These are phyloP conservation scores for Pythium apleroticum DNA, from an alignment of 352 stramenopile genomes.

Conservation along the genomic window DNA sequence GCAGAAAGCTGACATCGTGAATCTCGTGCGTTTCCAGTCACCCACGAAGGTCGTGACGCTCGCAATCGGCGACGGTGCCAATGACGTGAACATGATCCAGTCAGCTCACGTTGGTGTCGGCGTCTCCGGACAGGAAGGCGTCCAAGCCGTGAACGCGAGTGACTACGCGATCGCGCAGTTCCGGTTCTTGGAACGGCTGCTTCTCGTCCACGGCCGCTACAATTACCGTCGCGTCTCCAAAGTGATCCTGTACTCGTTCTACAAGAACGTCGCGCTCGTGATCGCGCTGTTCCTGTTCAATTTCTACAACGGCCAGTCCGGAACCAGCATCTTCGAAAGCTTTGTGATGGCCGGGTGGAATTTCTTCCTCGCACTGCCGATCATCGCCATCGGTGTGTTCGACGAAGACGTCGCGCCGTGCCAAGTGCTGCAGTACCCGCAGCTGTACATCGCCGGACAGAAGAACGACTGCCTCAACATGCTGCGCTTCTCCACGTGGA, in stretches of 20 bases:
- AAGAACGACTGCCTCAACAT: constrained; percentile 71
- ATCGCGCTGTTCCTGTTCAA: constrained; percentile 79
- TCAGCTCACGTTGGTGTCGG: constrained; percentile 92
- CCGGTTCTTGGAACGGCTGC: constrained; percentile 90
- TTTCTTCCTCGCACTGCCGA: constrained; percentile 87
- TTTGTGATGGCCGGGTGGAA: constrained; percentile 85
- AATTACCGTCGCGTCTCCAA: constrained; percentile 96
- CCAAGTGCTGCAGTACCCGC: constrained; percentile 59
- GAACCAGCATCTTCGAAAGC: constrained; percentile 83
- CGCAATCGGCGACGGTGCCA: constrained; percentile 93
- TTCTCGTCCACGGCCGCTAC: constrained; percentile 96
- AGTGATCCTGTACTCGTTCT: constrained; percentile 90
- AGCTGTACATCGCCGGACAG: constrained; percentile 61
- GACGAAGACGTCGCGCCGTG: constrained; percentile 72
- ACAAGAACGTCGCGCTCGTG: constrained; percentile 78
- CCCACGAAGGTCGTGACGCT: constrained; percentile 77
- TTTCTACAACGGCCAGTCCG: constrained; percentile 81
- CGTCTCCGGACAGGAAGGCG: constrained; percentile 89
- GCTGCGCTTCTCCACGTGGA: constrained; percentile 55
- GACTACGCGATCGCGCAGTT: constrained; percentile 95
- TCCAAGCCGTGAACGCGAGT: constrained; percentile 90
- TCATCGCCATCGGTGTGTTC: constrained; percentile 84
- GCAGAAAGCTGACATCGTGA: constrained; percentile 83
- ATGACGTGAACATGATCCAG: constrained; percentile 96
- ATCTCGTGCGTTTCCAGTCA: constrained; percentile 60